These are phyloP conservation scores for Trametes villosa DNA, from an alignment of 768 basidiomycete genomes.

Conservation along the genomic window DNA sequence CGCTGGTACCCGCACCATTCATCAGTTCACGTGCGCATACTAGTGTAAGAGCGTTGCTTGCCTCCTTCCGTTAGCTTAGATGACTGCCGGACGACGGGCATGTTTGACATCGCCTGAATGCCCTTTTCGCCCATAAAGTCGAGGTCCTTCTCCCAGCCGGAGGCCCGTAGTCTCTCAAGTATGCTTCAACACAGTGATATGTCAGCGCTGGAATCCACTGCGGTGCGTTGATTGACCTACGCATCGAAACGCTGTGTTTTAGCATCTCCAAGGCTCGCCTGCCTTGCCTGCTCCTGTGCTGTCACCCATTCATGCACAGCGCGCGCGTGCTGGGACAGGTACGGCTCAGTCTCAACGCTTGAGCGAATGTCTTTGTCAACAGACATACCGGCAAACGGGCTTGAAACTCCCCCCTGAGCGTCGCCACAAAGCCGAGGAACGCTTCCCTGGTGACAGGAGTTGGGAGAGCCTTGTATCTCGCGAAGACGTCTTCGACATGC, in stretches of 20 bases:
- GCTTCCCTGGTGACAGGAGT: background rate
- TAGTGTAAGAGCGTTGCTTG: background rate
- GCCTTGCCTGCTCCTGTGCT: too few species aligned
- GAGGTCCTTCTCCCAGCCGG: conserved; percentile 5
- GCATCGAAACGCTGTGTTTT: too few species aligned
- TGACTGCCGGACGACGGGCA: background rate
- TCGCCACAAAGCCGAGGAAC: background rate
- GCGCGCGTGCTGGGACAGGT: too few species aligned
- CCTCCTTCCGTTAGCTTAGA: background rate
- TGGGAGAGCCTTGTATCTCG: background rate
- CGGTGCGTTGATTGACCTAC: too few species aligned
- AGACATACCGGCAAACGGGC: background rate
- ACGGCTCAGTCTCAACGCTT: background rate
- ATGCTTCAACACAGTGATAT: background rate
- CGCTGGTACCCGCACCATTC: background rate
- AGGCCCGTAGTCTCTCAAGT: background rate
- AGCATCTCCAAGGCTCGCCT: too few species aligned
- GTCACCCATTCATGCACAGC: background rate
- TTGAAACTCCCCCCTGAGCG: background rate
- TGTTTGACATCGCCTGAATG: background rate
- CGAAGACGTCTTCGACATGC: too few species aligned
- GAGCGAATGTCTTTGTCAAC: background rate
- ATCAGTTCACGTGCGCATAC: background rate
- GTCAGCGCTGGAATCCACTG: too few species aligned
- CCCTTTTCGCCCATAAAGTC: background rate